Percentiles rank a stretch among this genome's conserved stretches.
These are phyloP conservation scores for Trichoderma reesei DNA, from an alignment of 495 filamentous ascomycete species.

Conservation along the genomic window DNA sequence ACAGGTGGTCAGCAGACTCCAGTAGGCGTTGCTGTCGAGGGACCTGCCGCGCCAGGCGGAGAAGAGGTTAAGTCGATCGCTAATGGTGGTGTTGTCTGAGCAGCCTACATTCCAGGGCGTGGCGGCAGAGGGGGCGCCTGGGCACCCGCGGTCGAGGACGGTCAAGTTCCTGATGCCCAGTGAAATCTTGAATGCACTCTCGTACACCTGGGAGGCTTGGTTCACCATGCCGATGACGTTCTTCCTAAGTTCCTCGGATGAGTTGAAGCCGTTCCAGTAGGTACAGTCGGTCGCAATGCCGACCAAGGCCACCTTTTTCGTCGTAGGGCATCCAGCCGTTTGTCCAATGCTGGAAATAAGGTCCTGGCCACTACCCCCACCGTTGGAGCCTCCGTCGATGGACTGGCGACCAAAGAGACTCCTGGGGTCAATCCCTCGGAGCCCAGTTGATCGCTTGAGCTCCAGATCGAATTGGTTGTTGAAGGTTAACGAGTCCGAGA, in stretches of 20 bases:
- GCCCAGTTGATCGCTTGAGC: constrained; percentile 11
- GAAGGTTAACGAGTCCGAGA: constrained; percentile 58
- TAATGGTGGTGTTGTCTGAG: constrained; percentile 50
- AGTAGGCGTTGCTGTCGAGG: constrained; percentile 76
- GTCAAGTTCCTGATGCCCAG: constrained; percentile 81
- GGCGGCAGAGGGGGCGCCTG: constrained; percentile 48
- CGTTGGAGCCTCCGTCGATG: constrained; percentile 41
- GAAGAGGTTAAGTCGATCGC: constrained; percentile 75
- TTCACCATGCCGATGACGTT: constrained; percentile 83
- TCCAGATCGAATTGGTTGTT: constrained; percentile 46
- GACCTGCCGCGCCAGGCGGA: constrained; percentile 72
- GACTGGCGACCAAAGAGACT: constrained; percentile 34
- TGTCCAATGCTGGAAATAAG: constrained; percentile 71
- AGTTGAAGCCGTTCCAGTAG: constrained; percentile 62
- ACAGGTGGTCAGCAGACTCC: constrained; percentile 86
- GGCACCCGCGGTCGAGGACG: constrained; percentile 58
- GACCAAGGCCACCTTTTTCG: constrained; percentile 80
- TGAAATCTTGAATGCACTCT: constrained; percentile 86
- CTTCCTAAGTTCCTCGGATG: constrained; percentile 44
- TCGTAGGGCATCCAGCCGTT: constrained; percentile 72
- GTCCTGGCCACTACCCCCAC: constrained; percentile 74
- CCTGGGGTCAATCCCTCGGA: constrained; percentile 23
- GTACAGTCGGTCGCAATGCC: constrained; percentile 90
- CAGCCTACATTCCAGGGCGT: constrained; percentile 80
- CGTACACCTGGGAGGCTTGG: constrained; percentile 75